Evolutionary conservation across 805 yeast genomes (phyloP).

Genomic region (Kodamaea restingae): DNA sequence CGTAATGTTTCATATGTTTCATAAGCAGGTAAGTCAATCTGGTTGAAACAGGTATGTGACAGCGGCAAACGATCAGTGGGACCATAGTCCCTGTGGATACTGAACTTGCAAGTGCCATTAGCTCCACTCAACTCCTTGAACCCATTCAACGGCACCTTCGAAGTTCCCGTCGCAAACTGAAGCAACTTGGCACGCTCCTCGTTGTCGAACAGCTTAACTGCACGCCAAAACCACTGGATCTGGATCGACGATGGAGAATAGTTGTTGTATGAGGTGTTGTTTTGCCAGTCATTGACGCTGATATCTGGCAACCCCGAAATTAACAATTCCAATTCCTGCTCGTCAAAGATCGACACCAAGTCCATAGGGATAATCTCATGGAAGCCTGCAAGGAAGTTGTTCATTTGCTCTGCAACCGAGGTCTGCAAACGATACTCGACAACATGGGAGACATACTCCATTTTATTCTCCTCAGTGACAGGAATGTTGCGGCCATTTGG

Average conservation of each 20-base stretch:
- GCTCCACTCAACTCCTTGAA: constrained; percentile 87
- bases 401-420: constrained; percentile 84
- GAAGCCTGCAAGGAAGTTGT: constrained; percentile 80
- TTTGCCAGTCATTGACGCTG: constrained; percentile 94
- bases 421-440: constrained; percentile 83
- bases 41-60: constrained; percentile 96
- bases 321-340: constrained; percentile 88
- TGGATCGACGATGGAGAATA: constrained; percentile 81
- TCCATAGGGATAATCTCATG: constrained; percentile 86
- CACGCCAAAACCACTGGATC: constrained; percentile 97
- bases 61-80: constrained; percentile 83
- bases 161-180: constrained; percentile 96
- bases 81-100: constrained; percentile 87
- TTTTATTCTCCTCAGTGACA: constrained; percentile 88
- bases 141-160: constrained; percentile 93
- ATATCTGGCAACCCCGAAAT: constrained; percentile 95
- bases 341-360: constrained; percentile 82
- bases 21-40: constrained; percentile 88
- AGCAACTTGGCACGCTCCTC: constrained; percentile 92
- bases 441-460: constrained; percentile 78
- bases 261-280: constrained; percentile 74
- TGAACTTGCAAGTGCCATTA: constrained; percentile 78
- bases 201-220: constrained; percentile 86
- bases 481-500: constrained; percentile 79
- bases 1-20: constrained; percentile 83